These are phyloP conservation scores for Acorus gramineus DNA, from an alignment of 106 monocot species.

Conservation along the genomic window DNA sequence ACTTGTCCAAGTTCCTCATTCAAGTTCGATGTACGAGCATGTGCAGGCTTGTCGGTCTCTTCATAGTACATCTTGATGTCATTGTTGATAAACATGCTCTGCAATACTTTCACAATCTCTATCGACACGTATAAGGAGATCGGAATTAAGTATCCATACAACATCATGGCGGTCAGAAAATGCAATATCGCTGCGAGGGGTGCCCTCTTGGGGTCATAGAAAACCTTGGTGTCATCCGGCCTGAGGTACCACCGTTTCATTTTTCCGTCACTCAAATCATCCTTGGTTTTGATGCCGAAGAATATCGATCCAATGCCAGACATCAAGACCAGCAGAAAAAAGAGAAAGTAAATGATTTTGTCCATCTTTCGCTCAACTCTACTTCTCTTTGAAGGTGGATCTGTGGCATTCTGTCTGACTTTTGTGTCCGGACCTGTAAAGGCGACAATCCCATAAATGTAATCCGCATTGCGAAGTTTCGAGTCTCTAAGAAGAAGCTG, in stretches of 20 bases:
- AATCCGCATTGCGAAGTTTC: constrained; percentile 14
- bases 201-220: constrained; percentile 3
- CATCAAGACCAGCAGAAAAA: constrained; percentile 3
- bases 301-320: constrained; percentile 7
- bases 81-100: constrained; percentile 13
- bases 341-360: constrained; percentile 4
- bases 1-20: constrained; percentile 15
- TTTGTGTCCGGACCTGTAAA: constrained; percentile 10
- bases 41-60: constrained; percentile 10
- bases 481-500: constrained; percentile 17
- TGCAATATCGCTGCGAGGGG: constrained; percentile 1
- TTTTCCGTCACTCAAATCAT: background rate
- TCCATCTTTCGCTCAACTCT: constrained; percentile 10
- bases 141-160: constrained; percentile 11
- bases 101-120: constrained; percentile 11
- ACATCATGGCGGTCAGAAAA: constrained; percentile 12
- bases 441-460: constrained; percentile 9
- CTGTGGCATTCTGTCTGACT: constrained; percentile 8
- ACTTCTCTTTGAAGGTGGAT: constrained; percentile 9
- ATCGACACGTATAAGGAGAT: constrained; percentile 8
- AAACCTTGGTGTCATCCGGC: background rate
- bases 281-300: background rate
- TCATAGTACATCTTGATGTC: constrained; percentile 10
- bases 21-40: constrained; percentile 7
- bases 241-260: constrained; percentile 12